Percentiles rank a stretch among this genome's conserved stretches.
Evolutionary conservation across 2,329 filamentous ascomycete species (phyloP).

Genomic region (Ceratocystis destructans): DNA sequence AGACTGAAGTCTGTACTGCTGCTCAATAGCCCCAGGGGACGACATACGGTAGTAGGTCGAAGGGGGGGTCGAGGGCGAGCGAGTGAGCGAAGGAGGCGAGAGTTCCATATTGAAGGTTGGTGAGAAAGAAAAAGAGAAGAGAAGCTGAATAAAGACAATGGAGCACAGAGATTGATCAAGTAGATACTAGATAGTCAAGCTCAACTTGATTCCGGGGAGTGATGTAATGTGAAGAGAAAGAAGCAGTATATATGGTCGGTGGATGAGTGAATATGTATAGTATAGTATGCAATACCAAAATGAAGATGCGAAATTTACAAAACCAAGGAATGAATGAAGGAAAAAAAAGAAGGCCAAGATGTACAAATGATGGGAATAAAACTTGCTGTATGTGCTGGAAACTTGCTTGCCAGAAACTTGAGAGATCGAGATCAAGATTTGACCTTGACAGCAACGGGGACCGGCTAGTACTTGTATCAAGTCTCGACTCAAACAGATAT

Average conservation of each 20-base stretch:
- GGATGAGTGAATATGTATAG: background rate
- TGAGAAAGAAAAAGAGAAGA: background rate
- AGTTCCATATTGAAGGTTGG: conserved; percentile 20
- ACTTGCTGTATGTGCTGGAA: background rate
- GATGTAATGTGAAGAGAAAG: background rate
- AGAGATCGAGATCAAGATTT: conserved; percentile 3
- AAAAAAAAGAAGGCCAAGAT: background rate
- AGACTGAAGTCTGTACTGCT: conserved; percentile 29
- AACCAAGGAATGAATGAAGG: conserved; percentile 7
- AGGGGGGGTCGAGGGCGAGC: conserved; percentile 21
- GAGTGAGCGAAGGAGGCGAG: conserved; percentile 21
- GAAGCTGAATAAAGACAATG: conserved; percentile 3
- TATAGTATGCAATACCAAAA: conserved; percentile 10
- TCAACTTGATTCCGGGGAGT: background rate
- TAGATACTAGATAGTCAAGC: conserved; percentile 8
- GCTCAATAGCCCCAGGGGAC: conserved; percentile 31
- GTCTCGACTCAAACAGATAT: background rate
- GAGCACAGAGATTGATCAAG: conserved; percentile 13
- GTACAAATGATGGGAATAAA: conserved; percentile 5
- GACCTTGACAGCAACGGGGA: background rate
- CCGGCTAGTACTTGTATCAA: conserved; percentile 5
- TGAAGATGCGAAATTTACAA: background rate
- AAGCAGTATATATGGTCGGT: background rate
- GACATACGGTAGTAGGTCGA: conserved; percentile 35
- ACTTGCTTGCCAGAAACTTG: conserved; percentile 9